phyloP scores from a whole-genome alignment of 768 basidiomycete species.

The Gyrodon lividus region DNA sequence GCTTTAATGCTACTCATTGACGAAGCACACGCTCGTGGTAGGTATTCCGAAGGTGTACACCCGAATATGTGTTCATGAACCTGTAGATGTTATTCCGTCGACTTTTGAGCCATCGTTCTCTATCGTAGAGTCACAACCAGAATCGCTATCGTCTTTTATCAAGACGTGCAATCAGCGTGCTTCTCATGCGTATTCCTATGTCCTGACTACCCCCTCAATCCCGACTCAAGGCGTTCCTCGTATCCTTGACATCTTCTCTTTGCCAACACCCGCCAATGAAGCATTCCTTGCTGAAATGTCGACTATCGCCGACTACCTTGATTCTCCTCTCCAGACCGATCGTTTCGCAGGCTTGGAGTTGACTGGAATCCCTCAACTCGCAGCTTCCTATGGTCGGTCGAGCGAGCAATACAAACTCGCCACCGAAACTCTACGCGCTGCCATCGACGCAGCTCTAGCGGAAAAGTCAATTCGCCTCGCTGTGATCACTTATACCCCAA shows the following conservation, averaged over 20 bases:
- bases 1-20: slow-evolving; percentile 57
- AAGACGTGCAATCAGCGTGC: slow-evolving; percentile 61
- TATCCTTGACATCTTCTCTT: slow-evolving; percentile 42
- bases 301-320: slow-evolving; percentile 53
- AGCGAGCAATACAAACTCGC: slow-evolving; percentile 58
- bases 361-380: slow-evolving; percentile 48
- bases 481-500: slow-evolving; percentile 47
- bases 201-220: slow-evolving; percentile 42
- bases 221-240: slow-evolving; percentile 31
- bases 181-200: slow-evolving; percentile 50
- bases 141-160: slow-evolving; percentile 49
- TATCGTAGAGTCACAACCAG: slow-evolving; percentile 29
- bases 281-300: slow-evolving; percentile 42
- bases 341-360: slow-evolving; percentile 67
- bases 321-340: slow-evolving; percentile 32
- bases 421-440: slow-evolving; percentile 42
- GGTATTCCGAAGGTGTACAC: slow-evolving; percentile 9
- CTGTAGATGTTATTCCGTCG: slow-evolving; percentile 57
- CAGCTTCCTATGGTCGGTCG: slow-evolving; percentile 42
- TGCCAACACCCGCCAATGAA: slow-evolving; percentile 38
- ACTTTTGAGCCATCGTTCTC: slow-evolving; percentile 50
- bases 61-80: slow-evolving; percentile 1
- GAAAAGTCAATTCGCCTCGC: slow-evolving; percentile 45
- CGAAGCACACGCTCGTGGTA: slow-evolving; percentile 56
- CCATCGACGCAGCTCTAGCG: slow-evolving; percentile 45